Evolutionary conservation across 2,329 filamentous ascomycete genomes (phyloP).

Genomic region (Microcyclosporella mali): DNA sequence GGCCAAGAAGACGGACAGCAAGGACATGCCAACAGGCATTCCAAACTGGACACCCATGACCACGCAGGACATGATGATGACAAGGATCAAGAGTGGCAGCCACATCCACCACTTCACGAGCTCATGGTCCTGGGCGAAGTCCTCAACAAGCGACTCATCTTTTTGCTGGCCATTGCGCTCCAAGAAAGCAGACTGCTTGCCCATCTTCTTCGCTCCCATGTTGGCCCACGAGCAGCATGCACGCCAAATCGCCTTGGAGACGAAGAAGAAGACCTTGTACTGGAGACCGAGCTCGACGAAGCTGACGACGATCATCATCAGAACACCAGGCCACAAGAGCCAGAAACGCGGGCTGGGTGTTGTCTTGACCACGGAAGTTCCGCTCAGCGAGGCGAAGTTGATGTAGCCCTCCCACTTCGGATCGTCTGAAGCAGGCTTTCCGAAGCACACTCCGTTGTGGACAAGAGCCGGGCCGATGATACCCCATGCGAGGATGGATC

Average conservation of each 20-base stretch:
- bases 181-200: slow-evolving; percentile 41
- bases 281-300: slow-evolving; percentile 36
- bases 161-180: slow-evolving; percentile 36
- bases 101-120: slow-evolving; percentile 52
- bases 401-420: slow-evolving; percentile 41
- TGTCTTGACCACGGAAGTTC: slow-evolving; percentile 34
- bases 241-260: slow-evolving; percentile 46
- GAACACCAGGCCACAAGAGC: slow-evolving; percentile 48
- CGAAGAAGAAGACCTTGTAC: slow-evolving; percentile 39
- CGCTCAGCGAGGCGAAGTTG: slow-evolving; percentile 36
- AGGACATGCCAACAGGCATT: slow-evolving; percentile 52
- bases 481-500: slow-evolving; percentile 51
- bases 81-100: slow-evolving; percentile 42
- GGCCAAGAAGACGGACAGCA: slow-evolving; percentile 51
- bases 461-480: slow-evolving; percentile 54
- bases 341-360: slow-evolving; percentile 47
- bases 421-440: slow-evolving; percentile 33
- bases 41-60: slow-evolving; percentile 51
- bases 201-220: slow-evolving; percentile 32
- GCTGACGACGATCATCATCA: slow-evolving; percentile 47
- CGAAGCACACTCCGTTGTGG: slow-evolving; percentile 45
- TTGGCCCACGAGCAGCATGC: slow-evolving; percentile 42
- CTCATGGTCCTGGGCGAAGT: slow-evolving; percentile 44
- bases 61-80: slow-evolving; percentile 44
- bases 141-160: slow-evolving; percentile 43